Evolutionary conservation across 2,329 filamentous ascomycete species (phyloP), one percentile per base, ranked within the genome.

Genomic region (Venturia pyrina): DNA sequence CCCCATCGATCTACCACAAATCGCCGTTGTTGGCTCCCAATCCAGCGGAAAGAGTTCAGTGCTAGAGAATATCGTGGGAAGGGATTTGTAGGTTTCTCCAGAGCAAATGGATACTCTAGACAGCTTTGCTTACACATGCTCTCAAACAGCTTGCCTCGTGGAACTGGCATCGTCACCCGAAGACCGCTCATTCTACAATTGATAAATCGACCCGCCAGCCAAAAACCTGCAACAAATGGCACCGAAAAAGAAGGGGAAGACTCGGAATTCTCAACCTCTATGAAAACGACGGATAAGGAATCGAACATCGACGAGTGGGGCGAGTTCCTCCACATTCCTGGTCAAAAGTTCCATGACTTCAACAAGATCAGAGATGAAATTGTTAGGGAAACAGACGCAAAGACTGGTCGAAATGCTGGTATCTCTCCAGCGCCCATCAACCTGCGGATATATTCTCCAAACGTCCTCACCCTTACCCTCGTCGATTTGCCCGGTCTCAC

Each of bases 31-130:
- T 66, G 95, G 95, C 75, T 97, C 93, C 78, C 95, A 99, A 82
- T 99, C 95, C 24, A 97, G 93, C 78, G 95, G 95, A 80, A 99
- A 99, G 87, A 97, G 92, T 84, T 99, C 95, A 21, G 95, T 99
- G 72, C 80, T 99, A 74, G 95, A 99, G 80, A 99, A 99, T 75
- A 99, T 99, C 74, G 95, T 99, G 66, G 95, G 95, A 67, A 87
- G 95, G 82, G 95, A 99, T 81, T 99, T 99, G 93, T 98, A 84
- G 81, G 91, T 83, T 67, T 34, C 21, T 60, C 43, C 17, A 44
- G 57, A 40, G 34, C 5, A 37, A 5, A 24, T 43, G 24, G 8
- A 21, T 40, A 10, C 3, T n/a, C 24, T 28, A 62, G 34, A n/a
- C 21, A 41, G n/a, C 37, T 24, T 64, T 57, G 28, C 62, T 65